Evolutionary conservation across 305 asterid genomes (phyloP).

Genomic region (Fraxinus albicans): DNA sequence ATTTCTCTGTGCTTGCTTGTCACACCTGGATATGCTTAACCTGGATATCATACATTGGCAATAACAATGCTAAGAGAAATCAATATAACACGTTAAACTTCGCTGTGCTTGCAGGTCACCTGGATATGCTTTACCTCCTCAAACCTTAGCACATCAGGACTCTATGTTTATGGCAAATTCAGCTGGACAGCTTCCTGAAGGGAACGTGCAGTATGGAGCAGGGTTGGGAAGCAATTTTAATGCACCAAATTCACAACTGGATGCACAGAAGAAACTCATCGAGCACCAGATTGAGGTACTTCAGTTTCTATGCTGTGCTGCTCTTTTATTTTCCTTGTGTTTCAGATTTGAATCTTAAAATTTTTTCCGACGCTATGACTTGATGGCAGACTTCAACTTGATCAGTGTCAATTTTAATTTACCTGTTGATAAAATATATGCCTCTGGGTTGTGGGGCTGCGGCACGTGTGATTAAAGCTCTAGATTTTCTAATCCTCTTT

Average conservation of each 20-base stretch:
- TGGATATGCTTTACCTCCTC: conserved; percentile 51
- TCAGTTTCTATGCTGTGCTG: not conserved
- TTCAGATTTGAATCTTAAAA: not conserved
- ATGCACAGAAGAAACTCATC: conserved; percentile 35
- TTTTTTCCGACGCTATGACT: not conserved
- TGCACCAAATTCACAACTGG: conserved; percentile 30
- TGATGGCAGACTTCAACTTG: not conserved
- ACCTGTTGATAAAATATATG: not conserved
- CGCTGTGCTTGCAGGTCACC: conserved; percentile 50
- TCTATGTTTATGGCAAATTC: conserved; percentile 25
- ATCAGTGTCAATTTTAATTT: not conserved
- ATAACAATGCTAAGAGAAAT: not conserved
- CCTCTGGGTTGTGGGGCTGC: not conserved
- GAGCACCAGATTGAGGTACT: conserved; percentile 44
- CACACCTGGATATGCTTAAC: conserved; percentile 31
- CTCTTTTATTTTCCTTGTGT: not conserved
- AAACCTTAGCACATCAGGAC: conserved; percentile 27
- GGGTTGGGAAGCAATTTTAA: conserved; percentile 18
- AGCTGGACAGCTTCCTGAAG: conserved; percentile 32
- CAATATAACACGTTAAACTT: not conserved
- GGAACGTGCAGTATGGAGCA: not conserved
- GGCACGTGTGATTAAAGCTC: not conserved
- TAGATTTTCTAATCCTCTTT: not conserved
- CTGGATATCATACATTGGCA: not conserved
- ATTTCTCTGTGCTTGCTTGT: not conserved